Percentiles rank a stretch among this genome's conserved stretches.
These are phyloP conservation scores for Tylopilus felleus DNA, from an alignment of 768 basidiomycete genomes.

Conservation along the genomic window DNA sequence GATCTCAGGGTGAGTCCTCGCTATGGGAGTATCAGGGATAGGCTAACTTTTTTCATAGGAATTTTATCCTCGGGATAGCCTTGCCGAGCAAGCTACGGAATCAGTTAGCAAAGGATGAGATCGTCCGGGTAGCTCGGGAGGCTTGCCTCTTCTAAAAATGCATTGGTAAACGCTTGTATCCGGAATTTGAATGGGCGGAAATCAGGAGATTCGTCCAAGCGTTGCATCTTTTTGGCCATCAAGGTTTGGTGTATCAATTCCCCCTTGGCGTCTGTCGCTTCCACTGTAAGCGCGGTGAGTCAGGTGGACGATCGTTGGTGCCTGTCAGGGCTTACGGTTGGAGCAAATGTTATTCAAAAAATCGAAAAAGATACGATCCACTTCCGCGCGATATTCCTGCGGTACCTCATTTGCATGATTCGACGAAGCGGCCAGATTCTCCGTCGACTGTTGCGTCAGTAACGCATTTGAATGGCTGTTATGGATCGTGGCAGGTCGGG, in stretches of 20 bases:
- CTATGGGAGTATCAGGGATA: constrained; percentile 10
- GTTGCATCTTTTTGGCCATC: constrained; percentile 99
- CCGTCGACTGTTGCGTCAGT: constrained; percentile 20
- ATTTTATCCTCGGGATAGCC: constrained; percentile 93
- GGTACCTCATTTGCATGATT: constrained; percentile 63
- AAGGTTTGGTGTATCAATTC: constrained; percentile 97
- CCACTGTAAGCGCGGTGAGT: constrained; percentile 53
- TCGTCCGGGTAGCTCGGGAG: constrained; percentile 1
- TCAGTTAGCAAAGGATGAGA: constrained; percentile 9
- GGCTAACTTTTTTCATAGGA: constrained; percentile 88
- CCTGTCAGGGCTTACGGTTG: constrained; percentile 59
- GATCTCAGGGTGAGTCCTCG: constrained; percentile 21
- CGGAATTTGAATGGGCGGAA: constrained; percentile 99
- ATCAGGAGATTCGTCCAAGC: constrained; percentile 92
- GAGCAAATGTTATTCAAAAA: constrained; percentile 88
- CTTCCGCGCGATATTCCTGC: constrained; percentile 73
- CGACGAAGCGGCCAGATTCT: constrained; percentile 24
- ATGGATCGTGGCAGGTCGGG: constrained; percentile 19
- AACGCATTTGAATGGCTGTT: constrained; percentile 11
- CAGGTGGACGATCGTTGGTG: constrained; percentile 2
- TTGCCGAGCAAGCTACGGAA: constrained; percentile 66
- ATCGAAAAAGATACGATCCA: constrained; percentile 89
- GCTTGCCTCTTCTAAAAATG: constrained; percentile 86
- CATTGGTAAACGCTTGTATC: constrained; percentile 96
- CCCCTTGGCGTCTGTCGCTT: constrained; percentile 89